Conservation (phyloP, 805 yeast genomes). For the Candida wancherniae region DNA sequence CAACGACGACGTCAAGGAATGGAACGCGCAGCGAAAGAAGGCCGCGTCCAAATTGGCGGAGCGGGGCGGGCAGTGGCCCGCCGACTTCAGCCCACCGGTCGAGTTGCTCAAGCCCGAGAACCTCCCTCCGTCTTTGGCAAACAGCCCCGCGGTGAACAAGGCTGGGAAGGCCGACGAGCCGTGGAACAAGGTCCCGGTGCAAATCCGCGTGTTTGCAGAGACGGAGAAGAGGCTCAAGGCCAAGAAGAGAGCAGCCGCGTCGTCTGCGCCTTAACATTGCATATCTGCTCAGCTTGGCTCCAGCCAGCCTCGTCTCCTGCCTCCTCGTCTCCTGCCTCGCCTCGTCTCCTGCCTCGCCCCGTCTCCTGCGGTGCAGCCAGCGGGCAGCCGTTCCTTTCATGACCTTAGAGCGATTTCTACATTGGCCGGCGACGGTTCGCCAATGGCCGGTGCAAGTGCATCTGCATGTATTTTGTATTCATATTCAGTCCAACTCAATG, state of each 20-base stretch:
- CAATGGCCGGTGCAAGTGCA: not conserved
- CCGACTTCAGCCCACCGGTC: slow-evolving; percentile 38
- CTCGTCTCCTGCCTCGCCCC: too few relatives aligned
- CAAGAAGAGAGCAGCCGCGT: too few relatives aligned
- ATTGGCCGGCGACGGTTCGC: not conserved
- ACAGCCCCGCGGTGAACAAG: slow-evolving; percentile 13
- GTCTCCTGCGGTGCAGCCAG: too few relatives aligned
- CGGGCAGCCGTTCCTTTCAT: too few relatives aligned
- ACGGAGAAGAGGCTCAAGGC: slow-evolving; percentile 64
- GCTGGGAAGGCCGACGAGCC: slow-evolving; percentile 17
- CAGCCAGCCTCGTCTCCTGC: too few relatives aligned
- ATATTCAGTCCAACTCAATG: slow-evolving; percentile 42
- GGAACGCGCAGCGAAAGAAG: slow-evolving; percentile 56
- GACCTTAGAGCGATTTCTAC: too few relatives aligned
- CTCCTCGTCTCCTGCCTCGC: too few relatives aligned
- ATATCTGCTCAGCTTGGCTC: too few relatives aligned
- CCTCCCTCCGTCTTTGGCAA: slow-evolving; percentile 33
- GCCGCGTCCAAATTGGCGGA: slow-evolving; percentile 46
- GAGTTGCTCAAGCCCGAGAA: slow-evolving; percentile 26
- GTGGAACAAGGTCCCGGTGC: slow-evolving; percentile 59
- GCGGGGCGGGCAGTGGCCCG: slow-evolving; percentile 43
- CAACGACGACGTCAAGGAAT: slow-evolving; percentile 81
- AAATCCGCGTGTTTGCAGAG: slow-evolving; percentile 77
- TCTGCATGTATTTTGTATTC: too few relatives aligned
- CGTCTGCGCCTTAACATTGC: too few relatives aligned